Conservation (phyloP, 805 yeast species). For the Zygosaccharomyces gambellarensis region DNA sequence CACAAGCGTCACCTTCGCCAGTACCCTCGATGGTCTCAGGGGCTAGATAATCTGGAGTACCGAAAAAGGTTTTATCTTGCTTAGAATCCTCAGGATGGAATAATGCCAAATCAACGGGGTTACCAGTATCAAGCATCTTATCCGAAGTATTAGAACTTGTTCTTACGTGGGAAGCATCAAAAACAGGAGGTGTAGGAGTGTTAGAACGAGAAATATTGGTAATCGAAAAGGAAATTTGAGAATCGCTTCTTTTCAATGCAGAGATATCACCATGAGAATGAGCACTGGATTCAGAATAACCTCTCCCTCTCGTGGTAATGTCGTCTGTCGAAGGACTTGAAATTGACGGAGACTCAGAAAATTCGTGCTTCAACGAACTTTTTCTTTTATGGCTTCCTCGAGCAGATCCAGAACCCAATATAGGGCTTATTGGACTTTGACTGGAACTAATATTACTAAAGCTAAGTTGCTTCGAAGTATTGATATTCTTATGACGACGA, state of each 20-base stretch:
- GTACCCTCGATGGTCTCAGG: conserved; percentile 90
- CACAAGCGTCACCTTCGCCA: conserved; percentile 65
- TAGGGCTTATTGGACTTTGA: conserved; percentile 7
- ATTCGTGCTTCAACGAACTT: conserved; percentile 8
- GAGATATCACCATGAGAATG: conserved; percentile 21
- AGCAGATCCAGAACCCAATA: neutral
- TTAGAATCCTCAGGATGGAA: conserved; percentile 64
- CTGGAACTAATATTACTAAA: conserved; percentile 7
- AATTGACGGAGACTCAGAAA: conserved; percentile 3
- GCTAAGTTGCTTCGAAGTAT: conserved; percentile 9
- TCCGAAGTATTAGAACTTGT: conserved; percentile 38
- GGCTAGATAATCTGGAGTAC: conserved; percentile 96
- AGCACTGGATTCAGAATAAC: conserved; percentile 18
- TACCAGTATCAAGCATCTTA: conserved; percentile 10
- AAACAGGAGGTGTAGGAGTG: conserved; percentile 25
- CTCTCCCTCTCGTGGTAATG: conserved; percentile 9
- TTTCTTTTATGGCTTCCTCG: conserved; percentile 5
- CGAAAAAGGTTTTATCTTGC: conserved; percentile 68
- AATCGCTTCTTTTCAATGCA: conserved; percentile 29
- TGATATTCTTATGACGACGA: conserved; percentile 57
- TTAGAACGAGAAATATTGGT: conserved; percentile 27
- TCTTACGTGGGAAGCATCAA: conserved; percentile 12
- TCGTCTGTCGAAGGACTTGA: conserved; percentile 1
- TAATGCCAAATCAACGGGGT: conserved; percentile 48
- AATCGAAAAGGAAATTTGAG: conserved; percentile 29